phyloP scores from a whole-genome alignment of 2,329 filamentous ascomycete species.

The Pyricularia grisea region DNA sequence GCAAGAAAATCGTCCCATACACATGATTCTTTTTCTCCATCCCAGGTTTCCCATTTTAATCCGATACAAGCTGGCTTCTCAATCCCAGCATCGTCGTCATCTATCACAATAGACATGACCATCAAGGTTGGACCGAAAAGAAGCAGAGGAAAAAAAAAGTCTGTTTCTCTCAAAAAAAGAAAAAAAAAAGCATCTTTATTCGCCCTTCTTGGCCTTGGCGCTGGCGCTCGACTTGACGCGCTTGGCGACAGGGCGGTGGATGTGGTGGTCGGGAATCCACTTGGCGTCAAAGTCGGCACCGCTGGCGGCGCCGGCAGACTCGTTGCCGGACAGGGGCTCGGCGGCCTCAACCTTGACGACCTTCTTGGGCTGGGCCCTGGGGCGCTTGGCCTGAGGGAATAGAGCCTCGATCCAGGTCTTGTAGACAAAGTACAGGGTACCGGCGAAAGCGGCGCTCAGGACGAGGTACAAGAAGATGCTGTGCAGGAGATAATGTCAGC shows the following conservation, averaged over 20 bases:
- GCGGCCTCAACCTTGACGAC: conserved; percentile 47
- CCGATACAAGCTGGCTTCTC: neutral
- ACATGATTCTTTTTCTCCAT: neutral
- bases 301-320: conserved; percentile 59
- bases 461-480: conserved; percentile 98
- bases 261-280: conserved; percentile 87
- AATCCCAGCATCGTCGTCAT: neutral
- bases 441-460: conserved; percentile 68
- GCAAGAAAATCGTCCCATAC: neutral
- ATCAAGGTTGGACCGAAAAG: neutral
- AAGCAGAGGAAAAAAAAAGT: neutral
- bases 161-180: neutral
- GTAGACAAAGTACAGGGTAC: conserved; percentile 92
- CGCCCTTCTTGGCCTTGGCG: conserved; percentile 30
- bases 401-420: conserved; percentile 94
- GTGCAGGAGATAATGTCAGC: neutral
- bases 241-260: conserved; percentile 72
- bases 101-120: neutral
- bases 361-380: conserved; percentile 43
- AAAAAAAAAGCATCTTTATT: neutral
- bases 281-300: conserved; percentile 72
- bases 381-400: conserved; percentile 80
- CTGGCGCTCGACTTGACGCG: conserved; percentile 51
- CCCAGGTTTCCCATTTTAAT: neutral
- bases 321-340: conserved; percentile 56